Percentiles rank a stretch among this genome's conserved stretches.
phyloP scores from a whole-genome alignment of 306 rosid genomes.

The Castanea sativa region DNA sequence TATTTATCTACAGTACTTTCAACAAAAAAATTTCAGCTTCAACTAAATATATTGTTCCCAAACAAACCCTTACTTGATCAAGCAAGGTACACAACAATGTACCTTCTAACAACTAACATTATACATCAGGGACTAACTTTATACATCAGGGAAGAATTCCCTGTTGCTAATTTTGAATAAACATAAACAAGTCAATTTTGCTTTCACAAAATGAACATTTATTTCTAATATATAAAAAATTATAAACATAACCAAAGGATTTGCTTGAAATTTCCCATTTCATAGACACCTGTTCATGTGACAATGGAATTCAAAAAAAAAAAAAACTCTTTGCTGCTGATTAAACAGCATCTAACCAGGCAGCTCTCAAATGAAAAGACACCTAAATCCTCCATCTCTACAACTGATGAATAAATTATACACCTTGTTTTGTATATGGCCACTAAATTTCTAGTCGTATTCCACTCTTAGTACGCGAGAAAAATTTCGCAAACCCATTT shows the following conservation, averaged over 20 bases:
- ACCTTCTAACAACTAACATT: too few species aligned
- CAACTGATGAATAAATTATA: conserved; percentile 26
- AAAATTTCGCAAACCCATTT: conserved; percentile 85
- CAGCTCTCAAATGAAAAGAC: conserved; percentile 18
- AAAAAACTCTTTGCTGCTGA: background rate
- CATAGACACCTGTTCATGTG: background rate
- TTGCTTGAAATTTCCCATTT: background rate
- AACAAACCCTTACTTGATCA: too few species aligned
- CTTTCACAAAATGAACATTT: too few species aligned
- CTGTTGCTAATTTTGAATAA: background rate
- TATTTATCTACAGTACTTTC: too few species aligned
- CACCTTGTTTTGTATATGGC: conserved; percentile 10
- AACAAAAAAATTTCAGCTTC: accelerated
- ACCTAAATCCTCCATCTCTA: conserved; percentile 21
- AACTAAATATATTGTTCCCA: accelerated
- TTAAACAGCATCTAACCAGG: conserved; percentile 20
- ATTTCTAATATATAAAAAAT: too few species aligned
- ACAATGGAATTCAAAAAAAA: background rate
- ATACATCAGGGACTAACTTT: background rate
- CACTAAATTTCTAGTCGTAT: conserved; percentile 69
- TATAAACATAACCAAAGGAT: background rate
- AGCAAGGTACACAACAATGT: too few species aligned
- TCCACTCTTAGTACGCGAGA: conserved; percentile 92
- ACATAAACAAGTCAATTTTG: background rate
- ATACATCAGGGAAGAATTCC: background rate